Evolutionary conservation across 2,329 filamentous ascomycete species (phyloP).

Genomic region (Pestalotiopsis sp.): DNA sequence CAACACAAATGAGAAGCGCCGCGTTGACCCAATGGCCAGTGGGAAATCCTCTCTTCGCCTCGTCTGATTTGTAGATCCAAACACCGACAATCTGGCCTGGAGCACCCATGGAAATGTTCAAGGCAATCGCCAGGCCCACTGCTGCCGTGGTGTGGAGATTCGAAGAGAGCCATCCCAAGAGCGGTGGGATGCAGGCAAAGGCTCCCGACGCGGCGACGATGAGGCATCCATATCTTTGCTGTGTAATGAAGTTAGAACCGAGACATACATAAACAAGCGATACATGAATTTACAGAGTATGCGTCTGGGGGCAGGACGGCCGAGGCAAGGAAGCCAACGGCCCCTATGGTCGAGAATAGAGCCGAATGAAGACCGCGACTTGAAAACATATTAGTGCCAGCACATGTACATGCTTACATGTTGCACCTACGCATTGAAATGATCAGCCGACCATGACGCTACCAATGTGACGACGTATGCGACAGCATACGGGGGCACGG

Average conservation of each 20-base stretch:
- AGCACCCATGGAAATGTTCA: constrained; percentile 67
- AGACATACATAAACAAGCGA: no score
- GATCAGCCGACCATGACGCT: constrained; percentile 62
- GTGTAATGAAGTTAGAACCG: constrained; percentile 43
- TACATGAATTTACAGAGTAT: constrained; percentile 54
- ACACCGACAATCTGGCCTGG: constrained; percentile 71
- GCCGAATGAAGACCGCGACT: constrained; percentile 44
- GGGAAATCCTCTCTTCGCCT: constrained; percentile 63
- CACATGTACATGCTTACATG: no score
- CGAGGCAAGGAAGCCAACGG: constrained; percentile 58
- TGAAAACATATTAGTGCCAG: no score
- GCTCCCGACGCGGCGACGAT: constrained; percentile 67
- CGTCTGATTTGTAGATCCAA: constrained; percentile 70
- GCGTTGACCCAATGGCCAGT: constrained; percentile 64
- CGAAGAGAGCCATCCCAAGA: constrained; percentile 68
- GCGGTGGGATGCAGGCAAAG: constrained; percentile 68
- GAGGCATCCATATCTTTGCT: constrained; percentile 54
- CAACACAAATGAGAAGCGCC: constrained; percentile 35
- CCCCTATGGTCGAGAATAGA: constrained; percentile 42
- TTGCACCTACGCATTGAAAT: constrained; percentile 46
- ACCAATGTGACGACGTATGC: constrained; percentile 40
- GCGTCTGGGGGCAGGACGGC: constrained; percentile 61
- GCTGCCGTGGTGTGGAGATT: constrained; percentile 67
- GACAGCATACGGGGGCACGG: constrained; percentile 66
- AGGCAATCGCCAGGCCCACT: constrained; percentile 66